Base-by-base conservation (phyloP, 2,329 filamentous ascomycete genomes). In the Xylariales sp. region DNA sequence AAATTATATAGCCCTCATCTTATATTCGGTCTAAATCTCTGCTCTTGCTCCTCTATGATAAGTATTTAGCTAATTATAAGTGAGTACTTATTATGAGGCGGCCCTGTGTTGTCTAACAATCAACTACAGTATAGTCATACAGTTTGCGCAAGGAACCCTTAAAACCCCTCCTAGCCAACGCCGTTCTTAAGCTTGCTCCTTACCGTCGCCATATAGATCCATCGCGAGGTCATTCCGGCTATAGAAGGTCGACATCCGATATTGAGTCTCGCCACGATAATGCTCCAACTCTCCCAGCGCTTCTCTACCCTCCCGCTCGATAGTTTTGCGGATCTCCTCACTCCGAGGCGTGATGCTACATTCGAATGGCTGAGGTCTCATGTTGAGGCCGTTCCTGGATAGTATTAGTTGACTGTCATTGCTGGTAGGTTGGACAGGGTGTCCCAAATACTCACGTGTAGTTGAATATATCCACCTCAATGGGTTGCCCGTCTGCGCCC, bases 261-360 rank as follows among this genome's bases (percentile, higher is more conserved):
- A 88, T 74, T 85, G 82, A n/a, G 83, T 87, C 75, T 87, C 85
- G 2, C 86, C 86, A 16, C 86, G 81, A 60, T 86, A 86, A 56
- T 82, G 80, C 69, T 83, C 80, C 28, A 89, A 73, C 56, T 87
- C 83, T 53, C 80, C 73, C 45, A 88, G 77, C 0, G 87, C 87
- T 72, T 86, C 80, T 65, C 78, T 77, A 3, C 85, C 86, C 73
- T 89, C 86, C 0, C 82, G 78, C 61, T 86, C 79, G 52, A 89
- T 85, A 0, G 86, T 83, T 62, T 80, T 77, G 3, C 78, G 77
- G 60, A 88, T 85, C 65, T 82, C 81, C 16, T 82, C 80, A 12
- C 76, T 83, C 36, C 86, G 79, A 12, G 86, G 84, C 43, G 77
- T 81, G 68, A 89, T 86, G 61, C 80, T 82, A 63, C 87, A 88